Percentiles rank a stretch among this genome's conserved stretches.
Evolutionary conservation across 148 eudicot genomes (phyloP).

Genomic region (Pouteria glomerata): DNA sequence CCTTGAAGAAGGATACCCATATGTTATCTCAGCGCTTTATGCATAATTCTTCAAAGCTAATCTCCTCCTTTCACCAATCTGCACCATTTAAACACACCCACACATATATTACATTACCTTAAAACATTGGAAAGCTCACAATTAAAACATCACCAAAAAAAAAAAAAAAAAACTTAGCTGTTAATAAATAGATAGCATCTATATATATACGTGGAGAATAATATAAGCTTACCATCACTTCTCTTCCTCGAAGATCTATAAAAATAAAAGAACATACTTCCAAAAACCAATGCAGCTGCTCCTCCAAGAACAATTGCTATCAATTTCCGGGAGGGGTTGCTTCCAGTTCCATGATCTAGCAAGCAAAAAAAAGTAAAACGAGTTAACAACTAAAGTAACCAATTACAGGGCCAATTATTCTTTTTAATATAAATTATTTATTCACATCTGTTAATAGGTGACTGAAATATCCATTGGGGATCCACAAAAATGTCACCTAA

Average conservation of each 20-base stretch:
- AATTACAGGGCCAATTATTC: too few relatives aligned
- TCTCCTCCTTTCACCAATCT: constrained; percentile 7
- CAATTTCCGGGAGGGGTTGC: constrained; percentile 5
- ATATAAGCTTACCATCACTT: constrained; percentile 30
- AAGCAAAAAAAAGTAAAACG: background rate
- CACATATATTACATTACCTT: too few relatives aligned
- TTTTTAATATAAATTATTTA: too few relatives aligned
- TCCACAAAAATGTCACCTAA: too few relatives aligned
- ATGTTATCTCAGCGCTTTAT: too few relatives aligned
- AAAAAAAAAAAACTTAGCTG: too few relatives aligned
- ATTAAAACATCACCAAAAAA: background rate
- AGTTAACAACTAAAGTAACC: background rate
- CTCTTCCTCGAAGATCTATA: constrained; percentile 12
- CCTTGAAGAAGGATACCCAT: too few relatives aligned
- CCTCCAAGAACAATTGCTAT: constrained; percentile 36
- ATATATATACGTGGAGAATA: too few relatives aligned
- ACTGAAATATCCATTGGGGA: too few relatives aligned
- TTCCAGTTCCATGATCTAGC: constrained; percentile 7
- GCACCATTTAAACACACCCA: too few relatives aligned
- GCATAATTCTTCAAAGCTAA: background rate
- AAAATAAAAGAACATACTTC: constrained; percentile 7
- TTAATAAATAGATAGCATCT: background rate
- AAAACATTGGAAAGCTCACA: background rate
- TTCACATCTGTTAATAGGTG: too few relatives aligned
- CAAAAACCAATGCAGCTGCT: constrained; percentile 12